Conservation (phyloP, 1,284 basidiomycete genomes). For the Ustilago sp. region DNA sequence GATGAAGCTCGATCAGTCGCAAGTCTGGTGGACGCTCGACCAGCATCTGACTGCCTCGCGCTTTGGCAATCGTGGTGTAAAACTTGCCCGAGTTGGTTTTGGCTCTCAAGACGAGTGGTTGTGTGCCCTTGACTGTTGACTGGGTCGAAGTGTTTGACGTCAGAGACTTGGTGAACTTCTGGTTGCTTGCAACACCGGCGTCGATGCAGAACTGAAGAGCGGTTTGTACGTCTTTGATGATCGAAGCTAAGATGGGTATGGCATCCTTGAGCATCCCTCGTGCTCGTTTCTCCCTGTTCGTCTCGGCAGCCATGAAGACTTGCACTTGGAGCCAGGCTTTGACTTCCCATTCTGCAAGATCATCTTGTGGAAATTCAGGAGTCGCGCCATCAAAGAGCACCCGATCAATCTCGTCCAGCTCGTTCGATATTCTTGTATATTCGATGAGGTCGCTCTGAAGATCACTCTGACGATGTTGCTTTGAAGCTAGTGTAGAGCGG, state of each 20-base stretch:
- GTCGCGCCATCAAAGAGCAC: constrained; percentile 40
- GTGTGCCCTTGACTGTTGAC: constrained; percentile 33
- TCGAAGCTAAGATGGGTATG: constrained; percentile 19
- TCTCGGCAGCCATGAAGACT: constrained; percentile 47
- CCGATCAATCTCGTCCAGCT: constrained; percentile 27
- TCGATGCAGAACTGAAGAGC: constrained; percentile 54
- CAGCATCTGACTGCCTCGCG: constrained; percentile 54
- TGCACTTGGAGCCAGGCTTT: constrained; percentile 37
- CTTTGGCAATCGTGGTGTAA: constrained; percentile 53
- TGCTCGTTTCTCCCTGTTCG: constrained; percentile 52
- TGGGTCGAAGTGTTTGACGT: constrained; percentile 22
- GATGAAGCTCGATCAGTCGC: constrained; percentile 53
- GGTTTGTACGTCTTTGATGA: constrained; percentile 45
- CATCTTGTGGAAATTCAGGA: constrained; percentile 41
- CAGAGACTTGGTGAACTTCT: constrained; percentile 51
- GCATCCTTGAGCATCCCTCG: constrained; percentile 47
- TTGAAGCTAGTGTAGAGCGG: constrained; percentile 8
- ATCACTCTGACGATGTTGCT: constrained; percentile 9
- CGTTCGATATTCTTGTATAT: constrained; percentile 19
- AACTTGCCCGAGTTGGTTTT: constrained; percentile 59
- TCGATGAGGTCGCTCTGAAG: constrained; percentile 33
- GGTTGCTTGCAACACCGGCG: constrained; percentile 51
- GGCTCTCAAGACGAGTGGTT: constrained; percentile 46
- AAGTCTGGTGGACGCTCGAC: constrained; percentile 47
- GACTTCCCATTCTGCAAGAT: constrained; percentile 46